Conservation (phyloP, 306 rosid genomes). For the Biancaea sappan region DNA sequence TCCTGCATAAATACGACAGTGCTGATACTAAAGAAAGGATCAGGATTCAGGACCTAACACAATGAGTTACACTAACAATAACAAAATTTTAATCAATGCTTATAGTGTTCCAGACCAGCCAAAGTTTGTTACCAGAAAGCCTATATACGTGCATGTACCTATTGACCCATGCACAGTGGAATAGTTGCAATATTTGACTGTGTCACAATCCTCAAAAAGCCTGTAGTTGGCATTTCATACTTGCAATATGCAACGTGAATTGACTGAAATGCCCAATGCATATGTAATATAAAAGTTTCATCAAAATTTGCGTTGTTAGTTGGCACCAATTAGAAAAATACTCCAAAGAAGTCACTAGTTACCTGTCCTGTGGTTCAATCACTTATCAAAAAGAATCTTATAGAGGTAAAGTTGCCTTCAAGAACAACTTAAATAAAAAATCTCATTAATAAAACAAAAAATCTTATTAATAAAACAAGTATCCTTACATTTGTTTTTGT, state of each 20-base stretch:
- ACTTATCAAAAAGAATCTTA: conserved; percentile 24
- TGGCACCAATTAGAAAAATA: conserved; percentile 23
- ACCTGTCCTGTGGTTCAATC: not conserved
- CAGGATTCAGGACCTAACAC: not conserved
- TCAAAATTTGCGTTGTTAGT: not conserved
- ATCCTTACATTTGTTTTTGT: conserved; percentile 87
- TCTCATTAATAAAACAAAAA: not conserved
- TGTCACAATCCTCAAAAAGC: not conserved
- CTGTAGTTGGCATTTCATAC: conserved; percentile 5
- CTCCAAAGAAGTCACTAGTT: conserved; percentile 1
- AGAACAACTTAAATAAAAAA: not conserved
- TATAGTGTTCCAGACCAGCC: conserved; percentile 4
- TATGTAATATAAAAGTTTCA: not conserved
- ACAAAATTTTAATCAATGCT: not conserved
- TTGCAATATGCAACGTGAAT: conserved; percentile 14
- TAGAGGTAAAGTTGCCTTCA: not conserved
- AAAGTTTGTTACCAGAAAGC: not conserved
- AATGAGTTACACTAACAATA: not conserved
- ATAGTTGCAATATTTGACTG: not conserved
- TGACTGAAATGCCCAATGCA: conserved; percentile 21
- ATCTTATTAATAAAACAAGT: not conserved
- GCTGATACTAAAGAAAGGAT: not conserved
- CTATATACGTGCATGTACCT: not conserved
- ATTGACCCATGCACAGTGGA: conserved; percentile 11
- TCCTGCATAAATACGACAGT: not conserved